These are phyloP conservation scores for Yarrowia keelungensis DNA, from an alignment of 805 yeast species.

Conservation along the genomic window DNA sequence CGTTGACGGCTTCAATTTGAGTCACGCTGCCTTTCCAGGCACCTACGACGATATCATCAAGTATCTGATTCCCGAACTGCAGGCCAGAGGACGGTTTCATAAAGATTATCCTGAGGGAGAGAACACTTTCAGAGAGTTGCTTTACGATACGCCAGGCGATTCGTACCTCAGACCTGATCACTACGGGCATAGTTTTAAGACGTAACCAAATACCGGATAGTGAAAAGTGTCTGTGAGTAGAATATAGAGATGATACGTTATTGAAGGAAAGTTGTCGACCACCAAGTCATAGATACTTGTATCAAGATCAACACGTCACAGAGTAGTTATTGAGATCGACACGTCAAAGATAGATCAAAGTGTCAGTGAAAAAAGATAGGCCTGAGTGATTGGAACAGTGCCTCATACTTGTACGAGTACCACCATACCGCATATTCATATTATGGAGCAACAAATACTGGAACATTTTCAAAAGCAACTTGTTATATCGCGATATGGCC, in stretches of 20 bases:
- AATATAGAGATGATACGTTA: not conserved
- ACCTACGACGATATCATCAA: constrained; percentile 53
- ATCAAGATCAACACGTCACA: not conserved
- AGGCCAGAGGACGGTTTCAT: constrained; percentile 50
- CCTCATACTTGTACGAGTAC: too few relatives aligned
- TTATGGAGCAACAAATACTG: too few relatives aligned
- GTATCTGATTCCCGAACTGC: constrained; percentile 51
- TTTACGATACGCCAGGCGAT: constrained; percentile 14
- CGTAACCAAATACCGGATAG: not conserved
- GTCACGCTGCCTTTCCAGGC: constrained; percentile 52
- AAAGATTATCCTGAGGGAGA: constrained; percentile 10
- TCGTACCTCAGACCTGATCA: not conserved
- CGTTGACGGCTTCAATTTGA: constrained; percentile 55
- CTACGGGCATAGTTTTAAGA: constrained; percentile 15
- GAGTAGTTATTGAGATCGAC: too few relatives aligned
- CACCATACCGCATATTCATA: too few relatives aligned
- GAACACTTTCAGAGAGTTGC: constrained; percentile 5
- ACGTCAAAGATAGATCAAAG: too few relatives aligned
- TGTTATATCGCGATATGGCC: too few relatives aligned
- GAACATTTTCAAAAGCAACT: too few relatives aligned
- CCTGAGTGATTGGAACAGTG: too few relatives aligned
- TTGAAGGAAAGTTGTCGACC: too few relatives aligned
- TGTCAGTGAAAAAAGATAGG: too few relatives aligned
- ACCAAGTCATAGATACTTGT: too few relatives aligned
- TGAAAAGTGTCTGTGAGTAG: too few relatives aligned